Percentiles rank a stretch among this genome's conserved stretches.
Conservation (phyloP, 306 rosid species). For the Ormosia emarginata region DNA sequence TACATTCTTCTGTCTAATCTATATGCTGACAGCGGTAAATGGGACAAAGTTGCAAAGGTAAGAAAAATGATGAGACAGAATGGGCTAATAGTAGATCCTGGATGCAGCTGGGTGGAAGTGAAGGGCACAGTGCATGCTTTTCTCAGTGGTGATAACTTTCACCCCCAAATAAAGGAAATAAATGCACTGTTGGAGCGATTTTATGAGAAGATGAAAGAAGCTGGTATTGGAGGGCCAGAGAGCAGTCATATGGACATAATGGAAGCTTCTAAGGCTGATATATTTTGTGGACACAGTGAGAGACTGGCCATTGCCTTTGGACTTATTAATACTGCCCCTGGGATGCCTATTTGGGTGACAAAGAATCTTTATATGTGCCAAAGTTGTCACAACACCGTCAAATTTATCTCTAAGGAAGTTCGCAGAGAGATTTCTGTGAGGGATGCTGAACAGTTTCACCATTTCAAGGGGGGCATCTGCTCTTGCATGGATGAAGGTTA, state of each 20-base stretch:
- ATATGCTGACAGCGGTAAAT: constrained; percentile 58
- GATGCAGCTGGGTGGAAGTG: constrained; percentile 92
- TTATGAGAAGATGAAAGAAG: constrained; percentile 67
- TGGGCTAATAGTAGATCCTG: constrained; percentile 78
- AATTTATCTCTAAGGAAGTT: constrained; percentile 69
- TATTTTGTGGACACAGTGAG: constrained; percentile 94
- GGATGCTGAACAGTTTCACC: constrained; percentile 80
- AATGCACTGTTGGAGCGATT: constrained; percentile 61
- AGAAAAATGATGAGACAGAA: constrained; percentile 68
- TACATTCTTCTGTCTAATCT: constrained; percentile 74
- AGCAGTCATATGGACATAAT: constrained; percentile 35
- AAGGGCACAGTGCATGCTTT: constrained; percentile 89
- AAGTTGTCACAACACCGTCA: constrained; percentile 65
- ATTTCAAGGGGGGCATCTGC: constrained; percentile 84
- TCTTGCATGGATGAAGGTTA: constrained; percentile 84
- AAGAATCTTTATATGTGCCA: constrained; percentile 88
- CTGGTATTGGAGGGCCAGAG: constrained; percentile 34
- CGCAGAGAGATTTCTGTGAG: constrained; percentile 83
- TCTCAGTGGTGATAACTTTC: constrained; percentile 66
- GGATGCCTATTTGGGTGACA: constrained; percentile 79
- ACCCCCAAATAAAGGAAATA: constrained; percentile 66
- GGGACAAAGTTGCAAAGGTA: constrained; percentile 73
- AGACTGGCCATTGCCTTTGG: constrained; percentile 74
- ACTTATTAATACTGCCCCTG: constrained; percentile 78
- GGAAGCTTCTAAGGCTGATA: constrained; percentile 80